Evolutionary conservation across 805 yeast species (phyloP).

Genomic region (Metschnikowia anglica): DNA sequence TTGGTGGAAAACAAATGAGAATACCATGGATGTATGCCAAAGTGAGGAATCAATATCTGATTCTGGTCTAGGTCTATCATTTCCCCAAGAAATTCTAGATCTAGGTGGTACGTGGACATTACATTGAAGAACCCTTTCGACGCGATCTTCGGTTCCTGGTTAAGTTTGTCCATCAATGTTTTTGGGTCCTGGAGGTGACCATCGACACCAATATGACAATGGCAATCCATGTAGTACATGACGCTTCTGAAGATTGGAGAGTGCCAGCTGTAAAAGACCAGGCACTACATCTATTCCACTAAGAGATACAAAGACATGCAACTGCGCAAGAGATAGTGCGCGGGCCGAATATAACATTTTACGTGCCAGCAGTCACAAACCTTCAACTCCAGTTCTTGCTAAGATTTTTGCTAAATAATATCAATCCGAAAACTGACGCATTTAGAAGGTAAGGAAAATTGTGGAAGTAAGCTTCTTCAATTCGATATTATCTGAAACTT

Average conservation of each 20-base stretch:
- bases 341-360: not conserved
- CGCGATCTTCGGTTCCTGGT: slow-evolving; percentile 5
- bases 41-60: slow-evolving; percentile 41
- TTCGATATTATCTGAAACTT: too few relatives aligned
- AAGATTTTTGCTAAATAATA: too few relatives aligned
- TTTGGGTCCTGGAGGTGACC: slow-evolving; percentile 13
- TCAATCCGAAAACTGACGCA: too few relatives aligned
- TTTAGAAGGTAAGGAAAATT: too few relatives aligned
- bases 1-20: slow-evolving; percentile 55
- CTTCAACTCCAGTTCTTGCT: not conserved
- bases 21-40: slow-evolving; percentile 94
- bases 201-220: slow-evolving; percentile 34
- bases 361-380: not conserved
- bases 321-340: not conserved
- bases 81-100: slow-evolving; percentile 28
- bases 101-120: slow-evolving; percentile 42
- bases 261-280: not conserved
- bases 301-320: not conserved
- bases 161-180: slow-evolving; percentile 7
- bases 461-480: too few relatives aligned
- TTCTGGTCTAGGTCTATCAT: slow-evolving; percentile 17
- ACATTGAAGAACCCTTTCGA: slow-evolving; percentile 24
- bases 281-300: not conserved
- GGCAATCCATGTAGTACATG: slow-evolving; percentile 24
- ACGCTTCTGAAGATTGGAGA: not conserved